These are phyloP conservation scores for Atalantia buxifolia DNA, from an alignment of 345 rosid species.

Conservation along the genomic window DNA sequence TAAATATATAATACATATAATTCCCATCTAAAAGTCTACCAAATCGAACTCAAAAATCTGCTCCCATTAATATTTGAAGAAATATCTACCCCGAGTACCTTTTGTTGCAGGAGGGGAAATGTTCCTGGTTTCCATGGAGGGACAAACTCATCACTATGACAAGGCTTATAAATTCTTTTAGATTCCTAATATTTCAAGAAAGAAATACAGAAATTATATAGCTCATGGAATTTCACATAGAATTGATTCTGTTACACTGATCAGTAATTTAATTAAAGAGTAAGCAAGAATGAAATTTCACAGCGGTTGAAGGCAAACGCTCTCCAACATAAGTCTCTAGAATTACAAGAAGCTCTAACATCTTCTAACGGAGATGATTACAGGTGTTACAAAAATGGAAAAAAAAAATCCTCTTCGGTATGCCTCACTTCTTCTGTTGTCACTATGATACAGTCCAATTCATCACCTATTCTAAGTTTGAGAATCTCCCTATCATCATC, in stretches of 20 bases:
- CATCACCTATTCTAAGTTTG: conserved; percentile 18
- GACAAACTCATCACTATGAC: no score
- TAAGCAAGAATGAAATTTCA: conserved; percentile 13
- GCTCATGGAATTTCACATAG: neutral
- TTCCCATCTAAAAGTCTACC: no score
- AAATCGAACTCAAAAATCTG: no score
- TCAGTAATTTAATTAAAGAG: conserved; percentile 2
- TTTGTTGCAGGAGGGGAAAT: no score
- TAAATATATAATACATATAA: no score
- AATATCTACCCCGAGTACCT: no score
- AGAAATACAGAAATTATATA: no score
- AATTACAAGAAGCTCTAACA: neutral
- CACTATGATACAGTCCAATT: conserved; percentile 37
- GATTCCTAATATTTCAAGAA: no score
- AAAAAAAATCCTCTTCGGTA: neutral
- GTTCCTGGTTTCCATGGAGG: no score
- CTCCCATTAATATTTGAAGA: no score
- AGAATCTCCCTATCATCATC: conserved; percentile 7
- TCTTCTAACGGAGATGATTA: conserved; percentile 15
- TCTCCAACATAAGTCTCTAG: conserved; percentile 10
- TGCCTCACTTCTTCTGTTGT: conserved; percentile 16
- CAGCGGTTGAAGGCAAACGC: conserved; percentile 3
- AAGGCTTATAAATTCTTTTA: no score
- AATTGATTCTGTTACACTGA: conserved; percentile 2
- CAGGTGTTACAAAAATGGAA: neutral